phyloP scores from a whole-genome alignment of 805 yeast genomes.

The Peterozyma toletana region DNA sequence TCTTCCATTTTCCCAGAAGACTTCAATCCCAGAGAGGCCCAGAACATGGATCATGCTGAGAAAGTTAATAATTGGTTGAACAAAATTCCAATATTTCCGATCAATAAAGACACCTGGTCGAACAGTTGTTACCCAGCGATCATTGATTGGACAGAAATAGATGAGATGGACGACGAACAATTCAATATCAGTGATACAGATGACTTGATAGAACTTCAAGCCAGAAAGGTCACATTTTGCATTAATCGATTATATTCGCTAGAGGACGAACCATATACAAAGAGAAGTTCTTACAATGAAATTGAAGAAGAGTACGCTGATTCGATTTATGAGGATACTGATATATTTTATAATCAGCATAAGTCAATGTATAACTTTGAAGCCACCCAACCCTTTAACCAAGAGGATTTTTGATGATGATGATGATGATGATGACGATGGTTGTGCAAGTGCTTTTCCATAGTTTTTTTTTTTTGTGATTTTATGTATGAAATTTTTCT shows the following conservation, averaged over 20 bases:
- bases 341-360: not conserved
- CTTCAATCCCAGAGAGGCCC: constrained; percentile 57
- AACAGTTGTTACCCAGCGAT: constrained; percentile 45
- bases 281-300: not conserved
- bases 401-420: too few species aligned
- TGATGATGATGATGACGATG: too few species aligned
- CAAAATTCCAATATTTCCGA: constrained; percentile 41
- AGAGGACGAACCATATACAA: constrained; percentile 7
- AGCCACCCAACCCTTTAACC: not conserved
- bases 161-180: constrained; percentile 12
- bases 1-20: constrained; percentile 28
- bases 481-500: too few species aligned
- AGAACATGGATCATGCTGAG: constrained; percentile 59
- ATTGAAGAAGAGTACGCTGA: not conserved
- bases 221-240: constrained; percentile 41
- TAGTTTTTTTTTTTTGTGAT: too few species aligned
- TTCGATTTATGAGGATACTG: not conserved
- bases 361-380: not conserved
- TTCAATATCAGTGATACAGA: constrained; percentile 28
- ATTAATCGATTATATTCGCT: constrained; percentile 30
- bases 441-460: too few species aligned
- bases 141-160: constrained; percentile 21
- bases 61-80: constrained; percentile 62
- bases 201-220: constrained; percentile 47
- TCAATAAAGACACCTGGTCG: constrained; percentile 20